These are phyloP conservation scores for Bipolaris sorokiniana DNA, from an alignment of 2,329 filamentous ascomycete species.

Conservation along the genomic window DNA sequence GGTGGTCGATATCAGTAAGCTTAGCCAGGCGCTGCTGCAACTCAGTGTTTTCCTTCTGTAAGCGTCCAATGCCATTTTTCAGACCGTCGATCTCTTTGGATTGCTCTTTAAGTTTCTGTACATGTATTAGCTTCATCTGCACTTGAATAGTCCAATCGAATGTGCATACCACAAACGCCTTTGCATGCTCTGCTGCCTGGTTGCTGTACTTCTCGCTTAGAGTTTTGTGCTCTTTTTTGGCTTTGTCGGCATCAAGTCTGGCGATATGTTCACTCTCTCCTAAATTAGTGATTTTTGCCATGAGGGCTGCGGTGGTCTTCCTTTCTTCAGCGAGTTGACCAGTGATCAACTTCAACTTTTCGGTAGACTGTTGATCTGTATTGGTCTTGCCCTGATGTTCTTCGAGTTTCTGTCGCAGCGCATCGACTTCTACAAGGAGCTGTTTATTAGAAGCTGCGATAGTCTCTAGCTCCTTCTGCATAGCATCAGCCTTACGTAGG, in stretches of 20 bases:
- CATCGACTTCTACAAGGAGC: slow-evolving; percentile 23
- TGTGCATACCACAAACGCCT: slow-evolving; percentile 25
- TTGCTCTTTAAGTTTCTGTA: slow-evolving; percentile 25
- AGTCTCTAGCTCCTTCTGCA: slow-evolving; percentile 25
- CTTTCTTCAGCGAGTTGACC: slow-evolving; percentile 29
- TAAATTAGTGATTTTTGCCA: slow-evolving; percentile 17
- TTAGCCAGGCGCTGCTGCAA: slow-evolving; percentile 21
- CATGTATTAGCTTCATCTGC: background rate
- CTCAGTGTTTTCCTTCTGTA: slow-evolving; percentile 24
- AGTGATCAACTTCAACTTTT: slow-evolving; percentile 24
- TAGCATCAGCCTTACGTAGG: slow-evolving; percentile 10
- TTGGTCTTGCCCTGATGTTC: slow-evolving; percentile 27
- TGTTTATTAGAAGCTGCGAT: slow-evolving; percentile 26
- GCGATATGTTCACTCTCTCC: slow-evolving; percentile 16
- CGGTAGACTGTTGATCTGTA: slow-evolving; percentile 21
- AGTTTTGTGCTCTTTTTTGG: slow-evolving; percentile 24
- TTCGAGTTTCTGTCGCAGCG: slow-evolving; percentile 19
- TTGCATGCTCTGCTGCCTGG: slow-evolving; percentile 30
- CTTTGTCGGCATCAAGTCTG: slow-evolving; percentile 28
- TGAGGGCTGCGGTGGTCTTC: slow-evolving; percentile 25
- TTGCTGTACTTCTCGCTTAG: slow-evolving; percentile 30
- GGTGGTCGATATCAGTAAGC: slow-evolving; percentile 22
- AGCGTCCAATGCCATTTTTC: slow-evolving; percentile 11
- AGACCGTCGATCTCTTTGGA: slow-evolving; percentile 27
- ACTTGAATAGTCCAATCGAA: background rate